Base-by-base conservation (phyloP, 371 early-diverging fungal genomes). In the Chytridium lagenaria region DNA sequence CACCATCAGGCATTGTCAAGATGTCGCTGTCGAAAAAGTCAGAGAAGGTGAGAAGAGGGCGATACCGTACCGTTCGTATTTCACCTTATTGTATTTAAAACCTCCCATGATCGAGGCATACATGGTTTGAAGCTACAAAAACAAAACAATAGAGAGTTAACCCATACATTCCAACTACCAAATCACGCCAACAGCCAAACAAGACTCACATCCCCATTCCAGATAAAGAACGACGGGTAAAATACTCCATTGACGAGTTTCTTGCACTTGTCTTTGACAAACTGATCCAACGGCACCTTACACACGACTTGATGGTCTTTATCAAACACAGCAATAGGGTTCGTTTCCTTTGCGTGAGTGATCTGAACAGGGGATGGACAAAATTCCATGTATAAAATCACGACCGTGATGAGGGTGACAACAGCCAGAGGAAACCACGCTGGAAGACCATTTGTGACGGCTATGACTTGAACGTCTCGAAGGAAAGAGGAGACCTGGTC, bases 1-100 rank as follows among this genome's bases (percentile, higher is more conserved):
- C 98, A 10, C 95, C 95, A 78, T 97, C 97, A 5, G 91, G 87
- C 5, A 89, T 83, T 26, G 82, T 59, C 28, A 93, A 68, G 36
- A 90, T 79, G 68, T 51, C 40, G 50, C 37, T n/a, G 12, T 59
- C 38, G 30, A 7, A n/a, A 64, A n/a, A 16, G 49, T 67, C 15
- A 10, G 26, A 12, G 7, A 15, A 10, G 10, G 37, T 64, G 10
- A 5, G 22, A 37, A n/a, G 19, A 16, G 65, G 23, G 10, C 34
- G 33, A 64, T 5, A 3, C 22, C 31, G 16, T 37, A 70, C 70
- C 70, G 59, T 26, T 70, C 50, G 38, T 74, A 78, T 19, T 26
- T 55, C 2, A 78, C 59, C 2, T 37, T 12, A 2, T 44, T 36
- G 28, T 39, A 36, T 0, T 26, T 50, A 0, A 33, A 51, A 28